Evolutionary conservation across 805 yeast genomes (phyloP).

Genomic region (Kazachstania kunashirensis): DNA sequence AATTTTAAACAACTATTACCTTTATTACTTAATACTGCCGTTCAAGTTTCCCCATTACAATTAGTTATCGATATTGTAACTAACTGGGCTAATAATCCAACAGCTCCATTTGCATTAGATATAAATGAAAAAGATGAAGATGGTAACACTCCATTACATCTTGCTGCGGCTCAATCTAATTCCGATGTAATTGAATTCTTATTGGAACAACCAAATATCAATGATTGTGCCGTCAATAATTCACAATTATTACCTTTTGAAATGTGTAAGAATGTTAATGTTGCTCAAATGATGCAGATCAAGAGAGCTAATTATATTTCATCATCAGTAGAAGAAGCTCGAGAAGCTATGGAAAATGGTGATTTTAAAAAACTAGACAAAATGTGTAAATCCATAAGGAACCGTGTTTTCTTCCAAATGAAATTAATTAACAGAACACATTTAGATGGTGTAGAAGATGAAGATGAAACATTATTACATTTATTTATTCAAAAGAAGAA

Average conservation of each 20-base stretch:
- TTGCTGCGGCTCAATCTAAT: slow-evolving; percentile 70
- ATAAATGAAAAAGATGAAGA: slow-evolving; percentile 67
- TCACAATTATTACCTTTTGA: slow-evolving; percentile 77
- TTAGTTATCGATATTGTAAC: slow-evolving; percentile 41
- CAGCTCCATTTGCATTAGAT: slow-evolving; percentile 33
- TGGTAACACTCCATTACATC: slow-evolving; percentile 87
- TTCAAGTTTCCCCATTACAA: slow-evolving; percentile 71
- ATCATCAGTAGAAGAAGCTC: slow-evolving; percentile 52
- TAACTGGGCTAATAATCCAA: slow-evolving; percentile 17
- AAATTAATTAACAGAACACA: slow-evolving; percentile 31
- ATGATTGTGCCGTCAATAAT: slow-evolving; percentile 71
- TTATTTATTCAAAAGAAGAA: slow-evolving; percentile 75
- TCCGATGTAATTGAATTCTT: slow-evolving; percentile 64
- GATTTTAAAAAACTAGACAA: slow-evolving; percentile 56
- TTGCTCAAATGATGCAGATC: slow-evolving; percentile 68
- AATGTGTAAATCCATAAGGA: slow-evolving; percentile 61
- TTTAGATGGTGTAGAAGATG: slow-evolving; percentile 64
- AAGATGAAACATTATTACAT: slow-evolving; percentile 86
- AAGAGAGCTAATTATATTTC: slow-evolving; percentile 75
- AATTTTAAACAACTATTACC: slow-evolving; percentile 32
- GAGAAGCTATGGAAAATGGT: slow-evolving; percentile 57
- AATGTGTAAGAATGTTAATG: slow-evolving; percentile 46
- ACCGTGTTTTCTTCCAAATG: slow-evolving; percentile 71
- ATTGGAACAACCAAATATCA: slow-evolving; percentile 52
- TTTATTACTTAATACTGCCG: slow-evolving; percentile 63